phyloP scores from a whole-genome alignment of 805 yeast genomes.

The Cyberlindnera xishuangbannaensis region DNA sequence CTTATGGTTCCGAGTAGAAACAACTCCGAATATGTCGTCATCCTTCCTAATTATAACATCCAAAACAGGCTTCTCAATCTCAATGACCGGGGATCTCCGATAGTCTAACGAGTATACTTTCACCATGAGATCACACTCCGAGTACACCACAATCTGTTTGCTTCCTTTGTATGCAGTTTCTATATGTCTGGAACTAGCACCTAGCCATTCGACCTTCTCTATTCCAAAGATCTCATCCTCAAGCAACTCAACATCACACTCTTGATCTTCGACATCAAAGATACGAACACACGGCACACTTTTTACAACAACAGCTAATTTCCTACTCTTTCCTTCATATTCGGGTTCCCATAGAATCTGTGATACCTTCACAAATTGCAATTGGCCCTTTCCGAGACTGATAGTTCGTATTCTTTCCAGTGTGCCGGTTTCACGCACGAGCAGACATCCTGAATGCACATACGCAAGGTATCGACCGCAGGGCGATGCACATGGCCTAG shows the following conservation, averaged over 20 bases:
- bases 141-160: conserved; percentile 15
- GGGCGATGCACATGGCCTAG: conserved; percentile 7
- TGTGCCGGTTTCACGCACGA: conserved; percentile 12
- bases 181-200: neutral
- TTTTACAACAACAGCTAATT: conserved; percentile 12
- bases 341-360: conserved; percentile 18
- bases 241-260: conserved; percentile 9
- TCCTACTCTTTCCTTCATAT: conserved; percentile 2
- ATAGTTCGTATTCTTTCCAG: conserved; percentile 10
- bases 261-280: conserved; percentile 11
- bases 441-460: conserved; percentile 9
- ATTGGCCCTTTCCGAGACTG: neutral
- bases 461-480: conserved; percentile 15
- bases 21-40: conserved; percentile 2
- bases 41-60: conserved; percentile 4
- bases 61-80: conserved; percentile 13
- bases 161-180: conserved; percentile 17
- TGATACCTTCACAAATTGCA: conserved; percentile 12
- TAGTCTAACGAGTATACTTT: conserved; percentile 15
- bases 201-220: conserved; percentile 16
- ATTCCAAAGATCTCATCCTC: conserved; percentile 19
- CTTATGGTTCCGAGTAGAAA: conserved; percentile 1
- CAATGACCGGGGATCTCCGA: conserved; percentile 2
- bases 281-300: conserved; percentile 7
- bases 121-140: conserved; percentile 8